Evolutionary conservation across 306 rosid species (phyloP), one percentile per base, ranked within the genome.

Genomic region (Vigna angularis): DNA sequence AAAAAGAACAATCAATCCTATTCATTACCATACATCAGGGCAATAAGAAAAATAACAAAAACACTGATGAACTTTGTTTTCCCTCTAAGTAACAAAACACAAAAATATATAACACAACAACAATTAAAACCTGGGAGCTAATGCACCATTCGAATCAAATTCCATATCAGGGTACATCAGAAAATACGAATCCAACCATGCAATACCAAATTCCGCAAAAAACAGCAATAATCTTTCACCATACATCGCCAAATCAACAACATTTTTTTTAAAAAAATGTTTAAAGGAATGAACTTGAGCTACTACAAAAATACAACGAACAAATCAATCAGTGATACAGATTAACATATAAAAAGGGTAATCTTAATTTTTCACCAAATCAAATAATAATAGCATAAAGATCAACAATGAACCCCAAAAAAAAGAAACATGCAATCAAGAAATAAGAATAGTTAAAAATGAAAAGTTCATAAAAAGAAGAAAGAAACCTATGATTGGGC

Each of bases 401-500:
- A 70, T 72, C 13, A 79, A 44, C 56, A 59, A 26, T 24, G 68
- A 76, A 61, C 9, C 45, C 57, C 64, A 38, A 44, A 45, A 49
- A 6, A 10, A 38, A 75, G 65, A 66, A 61, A 12, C 4, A 15
- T 7, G 7, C 47, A 44, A 69, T 18, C 9, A 62, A 9, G 24
- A 44, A 24, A 15, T 7, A 22, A 38, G 32, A 15, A 61, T 2
- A 63, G 13, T 9, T 42, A 42, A 42, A 9, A 42, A 9, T 9
- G 4, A 58, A 3, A 10, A 18, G 1, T 7, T 40, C 0, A 42
- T 2, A 9, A 42, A 42, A 9, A 53, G 28, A 1, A 11, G 47
- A 16, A 36, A 34, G 48, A 38, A 70, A 89, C 85, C 83, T 84
- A 11, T 42, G 74, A 72, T 85, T 85, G 74, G 91, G 66, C 92